Conservation (phyloP, 2,329 filamentous ascomycete species). For the Bipolaris sorokiniana region DNA sequence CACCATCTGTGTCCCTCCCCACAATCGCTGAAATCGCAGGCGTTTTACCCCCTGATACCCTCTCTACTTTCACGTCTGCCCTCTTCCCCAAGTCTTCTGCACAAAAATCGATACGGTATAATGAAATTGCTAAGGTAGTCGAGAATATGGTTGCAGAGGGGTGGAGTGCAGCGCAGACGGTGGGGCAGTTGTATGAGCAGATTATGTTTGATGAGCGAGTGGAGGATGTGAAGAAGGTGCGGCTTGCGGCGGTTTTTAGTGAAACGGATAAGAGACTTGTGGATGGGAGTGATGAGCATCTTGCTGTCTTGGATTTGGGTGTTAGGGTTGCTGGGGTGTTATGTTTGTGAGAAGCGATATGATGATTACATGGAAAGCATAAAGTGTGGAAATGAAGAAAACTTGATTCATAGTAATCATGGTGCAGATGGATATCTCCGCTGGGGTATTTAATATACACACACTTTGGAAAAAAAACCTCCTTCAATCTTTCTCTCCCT, state of each 20-base stretch:
- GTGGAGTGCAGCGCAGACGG: conserved; percentile 91
- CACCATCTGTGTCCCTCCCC: conserved; percentile 63
- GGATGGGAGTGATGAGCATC: conserved; percentile 93
- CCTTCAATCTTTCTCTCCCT: no score
- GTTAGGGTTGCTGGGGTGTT: conserved; percentile 80
- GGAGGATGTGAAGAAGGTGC: conserved; percentile 84
- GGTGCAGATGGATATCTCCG: not conserved
- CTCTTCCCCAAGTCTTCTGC: conserved; percentile 66
- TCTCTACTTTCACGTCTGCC: conserved; percentile 72
- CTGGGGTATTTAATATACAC: no score
- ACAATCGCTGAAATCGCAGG: conserved; percentile 95
- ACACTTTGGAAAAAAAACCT: no score
- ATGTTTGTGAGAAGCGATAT: conserved; percentile 45
- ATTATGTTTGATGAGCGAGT: conserved; percentile 85
- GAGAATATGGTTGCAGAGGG: conserved; percentile 94
- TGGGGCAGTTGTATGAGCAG: conserved; percentile 82
- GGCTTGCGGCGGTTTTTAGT: conserved; percentile 86
- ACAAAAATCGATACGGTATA: conserved; percentile 64
- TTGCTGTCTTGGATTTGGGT: conserved; percentile 84
- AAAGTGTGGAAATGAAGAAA: not conserved
- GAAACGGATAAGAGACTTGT: conserved; percentile 93
- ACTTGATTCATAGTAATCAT: not conserved
- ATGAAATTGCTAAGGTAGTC: conserved; percentile 76
- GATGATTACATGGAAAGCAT: not conserved
- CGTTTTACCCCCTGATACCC: conserved; percentile 79